Conservation (phyloP, 306 rosid genomes). For the Dalbergia oliveri region DNA sequence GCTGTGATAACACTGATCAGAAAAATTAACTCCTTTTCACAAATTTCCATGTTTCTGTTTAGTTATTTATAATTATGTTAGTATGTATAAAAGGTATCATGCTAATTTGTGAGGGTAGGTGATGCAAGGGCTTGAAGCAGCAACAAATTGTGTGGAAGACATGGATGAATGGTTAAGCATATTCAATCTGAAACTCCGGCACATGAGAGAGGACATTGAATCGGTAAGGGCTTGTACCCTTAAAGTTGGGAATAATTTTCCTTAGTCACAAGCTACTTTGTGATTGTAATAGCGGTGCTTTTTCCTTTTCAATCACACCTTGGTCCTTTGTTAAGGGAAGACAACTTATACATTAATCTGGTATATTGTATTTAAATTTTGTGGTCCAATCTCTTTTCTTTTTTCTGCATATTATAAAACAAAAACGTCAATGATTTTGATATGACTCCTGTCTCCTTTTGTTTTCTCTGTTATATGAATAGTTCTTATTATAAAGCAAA, state of each 20-base stretch:
- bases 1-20: neutral
- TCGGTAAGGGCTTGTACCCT: conserved; percentile 66
- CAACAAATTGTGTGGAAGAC: conserved; percentile 89
- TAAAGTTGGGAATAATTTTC: conserved; percentile 40
- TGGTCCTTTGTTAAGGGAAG: conserved; percentile 5
- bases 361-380: conserved; percentile 21
- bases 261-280: conserved; percentile 38
- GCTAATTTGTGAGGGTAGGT: conserved; percentile 64
- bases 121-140: conserved; percentile 86
- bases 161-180: conserved; percentile 97
- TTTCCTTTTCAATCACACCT: conserved; percentile 17
- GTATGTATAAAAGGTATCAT: neutral
- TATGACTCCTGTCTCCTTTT: neutral
- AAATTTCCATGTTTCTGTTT: conserved; percentile 17
- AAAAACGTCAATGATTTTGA: conserved; percentile 1
- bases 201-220: conserved; percentile 99
- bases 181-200: conserved; percentile 92
- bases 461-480: conserved; percentile 22
- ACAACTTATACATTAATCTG: conserved; percentile 21
- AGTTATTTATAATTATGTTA: conserved; percentile 3
- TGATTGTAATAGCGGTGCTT: conserved; percentile 25
- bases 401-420: conserved; percentile 8
- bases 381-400: conserved; percentile 17
- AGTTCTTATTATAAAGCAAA: neutral
- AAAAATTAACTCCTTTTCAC: conserved; percentile 2